Base-by-base conservation (phyloP, 164 flowering plant species). In the Kingdonia uniflora region DNA sequence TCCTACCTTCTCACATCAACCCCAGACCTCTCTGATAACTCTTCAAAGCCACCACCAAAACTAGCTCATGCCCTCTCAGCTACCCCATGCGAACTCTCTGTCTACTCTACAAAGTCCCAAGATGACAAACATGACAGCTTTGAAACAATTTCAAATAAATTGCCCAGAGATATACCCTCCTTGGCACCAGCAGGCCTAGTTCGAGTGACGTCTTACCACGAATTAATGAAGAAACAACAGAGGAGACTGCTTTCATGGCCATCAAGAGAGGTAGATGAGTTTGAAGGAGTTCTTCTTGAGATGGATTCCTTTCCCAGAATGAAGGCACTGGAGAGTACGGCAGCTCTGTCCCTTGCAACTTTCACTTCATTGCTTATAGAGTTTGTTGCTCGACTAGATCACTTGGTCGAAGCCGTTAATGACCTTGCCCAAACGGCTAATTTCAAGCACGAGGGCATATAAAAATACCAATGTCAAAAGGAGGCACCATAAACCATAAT, bases 351-450 rank as follows among this genome's bases (percentile, higher is more conserved):
- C 6, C 72, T 82, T 1, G 80, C 82, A 39, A 80, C 72, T 1
- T 82, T 79, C 56, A 74, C 85, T 29, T 77, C 83, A 7, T 55
- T 80, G 74, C 82, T 82, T 0, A 72, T 77, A 29, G 88, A 79
- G 63, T 80, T 77, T 16, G 78, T 82, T 19, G 88, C 78, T 11
- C 63, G 84, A 57, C 75, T 77, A 39, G 80, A 79, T 60, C 80
- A 82, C 69, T 59, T 79, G 78, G 84, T 76, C 19, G 78, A 77
- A 17, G 82, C 82, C 10, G 82, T 75, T 11, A 78, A 77, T 29
- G 71, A 70, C 57, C 80, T 79, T 3, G 73, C 80, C 6, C 66
- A 58, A 53, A n/a, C 69, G 69, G 79, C 84, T 6, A 74, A 71
- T 60, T 78, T 80, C 73, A 69, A 75, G 65, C 56, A 51, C 29